A percentile compares a stretch with the other conserved stretches of the same genome.
Conservation (phyloP, 2,329 filamentous ascomycete genomes). For the Fusarium succisae region DNA sequence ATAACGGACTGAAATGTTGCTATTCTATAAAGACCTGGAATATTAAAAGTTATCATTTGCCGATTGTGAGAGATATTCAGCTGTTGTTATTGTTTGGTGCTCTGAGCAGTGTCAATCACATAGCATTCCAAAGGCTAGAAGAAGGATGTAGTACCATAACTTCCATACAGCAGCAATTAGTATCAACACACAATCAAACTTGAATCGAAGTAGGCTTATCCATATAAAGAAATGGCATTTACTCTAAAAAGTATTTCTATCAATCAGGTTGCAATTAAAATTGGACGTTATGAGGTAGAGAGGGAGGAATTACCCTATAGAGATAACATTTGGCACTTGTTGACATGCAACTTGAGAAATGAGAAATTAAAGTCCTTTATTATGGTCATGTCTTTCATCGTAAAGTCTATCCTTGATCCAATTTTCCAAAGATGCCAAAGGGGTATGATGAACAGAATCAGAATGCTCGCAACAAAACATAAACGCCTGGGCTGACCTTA, state of each 20-base stretch:
- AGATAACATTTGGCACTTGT: neutral
- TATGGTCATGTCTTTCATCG: constrained; percentile 40
- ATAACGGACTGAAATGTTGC: rapidly evolving
- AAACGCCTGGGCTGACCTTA: constrained; percentile 21
- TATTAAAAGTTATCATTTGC: neutral
- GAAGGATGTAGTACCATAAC: rapidly evolving
- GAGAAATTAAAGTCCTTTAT: constrained; percentile 36
- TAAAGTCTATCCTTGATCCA: constrained; percentile 43
- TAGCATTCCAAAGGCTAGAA: rapidly evolving
- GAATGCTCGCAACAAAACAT: constrained; percentile 43
- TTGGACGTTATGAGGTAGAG: too few relatives aligned
- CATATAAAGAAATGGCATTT: rapidly evolving
- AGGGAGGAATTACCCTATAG: constrained; percentile 3
- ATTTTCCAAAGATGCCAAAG: constrained; percentile 41
- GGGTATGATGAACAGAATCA: constrained; percentile 45
- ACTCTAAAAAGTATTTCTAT: neutral
- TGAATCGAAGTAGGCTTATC: neutral
- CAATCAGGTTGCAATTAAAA: too few relatives aligned
- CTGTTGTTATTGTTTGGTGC: neutral
- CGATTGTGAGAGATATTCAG: rapidly evolving
- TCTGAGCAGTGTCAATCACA: rapidly evolving
- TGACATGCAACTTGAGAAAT: neutral
- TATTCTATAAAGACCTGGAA: too few relatives aligned
- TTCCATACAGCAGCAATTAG: rapidly evolving
- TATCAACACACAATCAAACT: neutral